Evolutionary conservation across 2,329 filamentous ascomycete genomes (phyloP).

Genomic region (Septoria linicola): DNA sequence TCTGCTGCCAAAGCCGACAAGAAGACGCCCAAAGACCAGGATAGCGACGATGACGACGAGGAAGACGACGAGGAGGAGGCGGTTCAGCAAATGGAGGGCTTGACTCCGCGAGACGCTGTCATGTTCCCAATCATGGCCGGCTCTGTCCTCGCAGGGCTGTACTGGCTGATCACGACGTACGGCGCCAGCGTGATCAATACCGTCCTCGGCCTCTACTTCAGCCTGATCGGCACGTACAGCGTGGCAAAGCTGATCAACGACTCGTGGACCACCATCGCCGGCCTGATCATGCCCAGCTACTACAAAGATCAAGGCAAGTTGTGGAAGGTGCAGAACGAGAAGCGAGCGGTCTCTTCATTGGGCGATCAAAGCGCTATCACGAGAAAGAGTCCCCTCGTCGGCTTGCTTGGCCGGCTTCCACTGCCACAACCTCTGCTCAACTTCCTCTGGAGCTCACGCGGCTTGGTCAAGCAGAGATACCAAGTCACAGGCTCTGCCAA

Average conservation of each 20-base stretch:
- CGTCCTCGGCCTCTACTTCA: conserved; percentile 80
- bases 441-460: conserved; percentile 52
- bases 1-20: conserved; percentile 65
- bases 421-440: conserved; percentile 41
- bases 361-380: conserved; percentile 4
- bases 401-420: conserved; percentile 49
- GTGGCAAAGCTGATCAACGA: conserved; percentile 74
- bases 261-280: conserved; percentile 60
- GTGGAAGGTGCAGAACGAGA: conserved; percentile 48
- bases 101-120: conserved; percentile 76
- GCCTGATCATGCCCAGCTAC: conserved; percentile 70
- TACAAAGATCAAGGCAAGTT: conserved; percentile 57
- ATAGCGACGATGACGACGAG: conserved; percentile 38
- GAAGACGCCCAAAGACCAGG: conserved; percentile 34
- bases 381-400: conserved; percentile 54
- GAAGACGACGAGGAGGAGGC: conserved; percentile 56
- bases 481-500: conserved; percentile 55
- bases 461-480: conserved; percentile 51
- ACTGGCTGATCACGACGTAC: conserved; percentile 86
- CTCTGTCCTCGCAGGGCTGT: conserved; percentile 69
- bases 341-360: conserved; percentile 36
- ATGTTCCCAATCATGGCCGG: conserved; percentile 80
- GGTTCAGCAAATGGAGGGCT: conserved; percentile 62
- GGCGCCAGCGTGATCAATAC: conserved; percentile 80
- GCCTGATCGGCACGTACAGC: conserved; percentile 73